phyloP scores from a whole-genome alignment of 148 eudicot species.

The Silene uniflora region DNA sequence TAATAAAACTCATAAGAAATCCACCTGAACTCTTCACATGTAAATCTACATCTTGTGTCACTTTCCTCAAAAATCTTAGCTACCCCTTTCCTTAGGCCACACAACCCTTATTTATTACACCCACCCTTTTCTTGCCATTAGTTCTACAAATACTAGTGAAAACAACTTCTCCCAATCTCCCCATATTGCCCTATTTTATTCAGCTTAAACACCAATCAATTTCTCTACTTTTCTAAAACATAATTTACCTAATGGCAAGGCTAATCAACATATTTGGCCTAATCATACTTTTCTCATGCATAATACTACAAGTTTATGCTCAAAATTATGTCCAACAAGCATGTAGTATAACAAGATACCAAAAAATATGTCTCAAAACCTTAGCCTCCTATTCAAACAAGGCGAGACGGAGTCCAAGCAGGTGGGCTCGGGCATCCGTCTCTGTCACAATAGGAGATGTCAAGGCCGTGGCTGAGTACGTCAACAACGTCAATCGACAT shows the following conservation, averaged over 20 bases:
- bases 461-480: conserved; percentile 30
- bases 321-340: conserved; percentile 48
- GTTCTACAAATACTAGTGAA: neutral
- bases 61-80: neutral
- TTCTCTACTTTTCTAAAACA: neutral
- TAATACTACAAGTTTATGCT: conserved; percentile 3
- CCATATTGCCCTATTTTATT: neutral
- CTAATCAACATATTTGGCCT: neutral
- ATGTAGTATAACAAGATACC: conserved; percentile 61
- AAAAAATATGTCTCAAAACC: conserved; percentile 44
- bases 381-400: conserved; percentile 47
- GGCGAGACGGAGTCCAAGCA: conserved; percentile 45
- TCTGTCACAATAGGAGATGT: conserved; percentile 58
- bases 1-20: conserved; percentile 15
- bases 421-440: conserved; percentile 71
- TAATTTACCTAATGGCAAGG: conserved; percentile 1
- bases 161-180: neutral
- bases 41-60: neutral
- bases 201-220: neutral
- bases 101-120: conserved; percentile 34
- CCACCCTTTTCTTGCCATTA: conserved; percentile 42
- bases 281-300: conserved; percentile 1
- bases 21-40: conserved; percentile 22
- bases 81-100: conserved; percentile 1
- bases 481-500: conserved; percentile 20